phyloP scores from a whole-genome alignment of 768 basidiomycete genomes.

The Cyathus striatus region DNA sequence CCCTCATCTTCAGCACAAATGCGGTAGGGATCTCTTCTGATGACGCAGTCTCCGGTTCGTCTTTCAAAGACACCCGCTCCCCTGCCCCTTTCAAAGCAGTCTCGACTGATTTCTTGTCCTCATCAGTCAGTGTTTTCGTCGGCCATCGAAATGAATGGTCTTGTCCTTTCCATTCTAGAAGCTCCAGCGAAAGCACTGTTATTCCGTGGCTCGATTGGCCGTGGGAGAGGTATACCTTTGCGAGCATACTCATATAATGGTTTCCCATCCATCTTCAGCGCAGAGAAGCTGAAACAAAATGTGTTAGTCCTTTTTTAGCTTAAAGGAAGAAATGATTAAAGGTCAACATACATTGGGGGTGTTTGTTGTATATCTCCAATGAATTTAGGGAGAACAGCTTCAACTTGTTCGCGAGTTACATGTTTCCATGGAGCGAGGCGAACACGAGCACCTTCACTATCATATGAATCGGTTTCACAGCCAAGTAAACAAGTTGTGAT shows the following conservation, averaged over 20 bases:
- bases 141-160: conserved; percentile 82
- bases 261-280: conserved; percentile 96
- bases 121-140: conserved; percentile 56
- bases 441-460: conserved; percentile 82
- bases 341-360: conserved; percentile 76
- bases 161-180: conserved; percentile 72
- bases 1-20: conserved; percentile 88
- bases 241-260: conserved; percentile 96
- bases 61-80: conserved; percentile 29
- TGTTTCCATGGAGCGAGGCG: conserved; percentile 77
- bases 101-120: conserved; percentile 67
- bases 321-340: neutral
- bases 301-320: too few species aligned
- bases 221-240: conserved; percentile 82
- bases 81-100: conserved; percentile 53
- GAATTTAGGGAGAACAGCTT: conserved; percentile 65
- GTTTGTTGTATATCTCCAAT: conserved; percentile 84
- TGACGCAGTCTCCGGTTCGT: conserved; percentile 26
- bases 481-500: conserved; percentile 86
- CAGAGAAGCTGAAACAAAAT: conserved; percentile 71
- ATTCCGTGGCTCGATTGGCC: conserved; percentile 88
- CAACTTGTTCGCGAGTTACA: conserved; percentile 74
- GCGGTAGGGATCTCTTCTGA: conserved; percentile 52
- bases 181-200: conserved; percentile 74
- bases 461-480: conserved; percentile 92